Evolutionary conservation across 371 early-diverging fungal genomes (phyloP).

Genomic region (Rhizopus delemar): DNA sequence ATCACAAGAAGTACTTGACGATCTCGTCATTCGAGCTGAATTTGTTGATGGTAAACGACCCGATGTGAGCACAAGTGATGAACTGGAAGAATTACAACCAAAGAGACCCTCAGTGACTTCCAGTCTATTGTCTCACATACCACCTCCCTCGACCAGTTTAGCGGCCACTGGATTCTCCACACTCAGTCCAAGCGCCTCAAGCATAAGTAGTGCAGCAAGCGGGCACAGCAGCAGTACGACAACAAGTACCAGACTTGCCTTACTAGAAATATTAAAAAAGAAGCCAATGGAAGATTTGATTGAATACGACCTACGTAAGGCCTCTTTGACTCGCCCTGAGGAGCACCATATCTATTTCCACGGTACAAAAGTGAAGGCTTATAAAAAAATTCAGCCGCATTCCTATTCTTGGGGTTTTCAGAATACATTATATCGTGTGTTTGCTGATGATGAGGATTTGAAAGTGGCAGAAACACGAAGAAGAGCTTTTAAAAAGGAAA

Average conservation of each 20-base stretch:
- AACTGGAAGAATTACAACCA: constrained; percentile 8
- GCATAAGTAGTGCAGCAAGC: constrained; percentile 16
- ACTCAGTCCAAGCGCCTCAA: constrained; percentile 13
- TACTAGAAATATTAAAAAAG: constrained; percentile 23
- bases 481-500: constrained; percentile 49
- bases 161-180: constrained; percentile 7
- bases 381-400: constrained; percentile 46
- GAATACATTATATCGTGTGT: constrained; percentile 35
- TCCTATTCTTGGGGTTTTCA: constrained; percentile 59
- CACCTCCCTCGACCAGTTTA: constrained; percentile 18
- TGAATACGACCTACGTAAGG: constrained; percentile 40
- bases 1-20: constrained; percentile 29
- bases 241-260: constrained; percentile 12
- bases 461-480: constrained; percentile 46
- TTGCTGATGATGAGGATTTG: constrained; percentile 2
- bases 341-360: constrained; percentile 38
- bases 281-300: constrained; percentile 30
- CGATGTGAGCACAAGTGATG: constrained; percentile 20
- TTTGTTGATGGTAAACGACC: constrained; percentile 30
- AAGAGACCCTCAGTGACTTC: constrained; percentile 1
- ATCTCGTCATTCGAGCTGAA: constrained; percentile 24
- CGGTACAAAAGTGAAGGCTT: constrained; percentile 36
- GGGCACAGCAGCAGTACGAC: constrained; percentile 10
- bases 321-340: constrained; percentile 36
- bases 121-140: constrained; percentile 13